phyloP scores from a whole-genome alignment of 2,329 filamentous ascomycete species.

The Trichoderma semiorbis region DNA sequence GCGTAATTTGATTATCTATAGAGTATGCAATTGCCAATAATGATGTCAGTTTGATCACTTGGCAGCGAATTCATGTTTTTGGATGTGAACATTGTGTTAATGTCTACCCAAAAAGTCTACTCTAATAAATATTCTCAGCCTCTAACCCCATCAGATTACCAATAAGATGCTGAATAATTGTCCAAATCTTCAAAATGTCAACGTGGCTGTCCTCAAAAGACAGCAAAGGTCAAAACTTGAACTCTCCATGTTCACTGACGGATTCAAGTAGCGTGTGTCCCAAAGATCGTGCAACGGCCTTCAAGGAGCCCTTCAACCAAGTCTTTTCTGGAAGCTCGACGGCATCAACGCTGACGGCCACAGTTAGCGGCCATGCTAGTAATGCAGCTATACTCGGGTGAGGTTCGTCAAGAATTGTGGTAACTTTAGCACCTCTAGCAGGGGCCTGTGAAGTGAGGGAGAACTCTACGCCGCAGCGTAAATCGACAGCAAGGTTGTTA shows the following conservation, averaged over 20 bases:
- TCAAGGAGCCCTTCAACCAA: background rate
- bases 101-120: background rate
- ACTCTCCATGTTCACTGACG: background rate
- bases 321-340: background rate
- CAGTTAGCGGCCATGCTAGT: background rate
- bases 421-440: background rate
- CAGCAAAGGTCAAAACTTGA: background rate
- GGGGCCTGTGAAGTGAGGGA: background rate
- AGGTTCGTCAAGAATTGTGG: background rate
- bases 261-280: background rate
- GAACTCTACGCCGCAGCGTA: background rate
- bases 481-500: background rate
- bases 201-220: background rate
- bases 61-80: background rate
- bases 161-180: fast-evolving
- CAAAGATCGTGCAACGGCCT: background rate
- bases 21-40: background rate
- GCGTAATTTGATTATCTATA: background rate
- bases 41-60: background rate
- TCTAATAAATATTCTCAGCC: fast-evolving
- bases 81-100: background rate
- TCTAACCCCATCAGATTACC: background rate
- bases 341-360: background rate
- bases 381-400: background rate
- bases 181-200: background rate